Evolutionary conservation across 1,284 basidiomycete genomes (phyloP).

Genomic region (Boletus sp.): DNA sequence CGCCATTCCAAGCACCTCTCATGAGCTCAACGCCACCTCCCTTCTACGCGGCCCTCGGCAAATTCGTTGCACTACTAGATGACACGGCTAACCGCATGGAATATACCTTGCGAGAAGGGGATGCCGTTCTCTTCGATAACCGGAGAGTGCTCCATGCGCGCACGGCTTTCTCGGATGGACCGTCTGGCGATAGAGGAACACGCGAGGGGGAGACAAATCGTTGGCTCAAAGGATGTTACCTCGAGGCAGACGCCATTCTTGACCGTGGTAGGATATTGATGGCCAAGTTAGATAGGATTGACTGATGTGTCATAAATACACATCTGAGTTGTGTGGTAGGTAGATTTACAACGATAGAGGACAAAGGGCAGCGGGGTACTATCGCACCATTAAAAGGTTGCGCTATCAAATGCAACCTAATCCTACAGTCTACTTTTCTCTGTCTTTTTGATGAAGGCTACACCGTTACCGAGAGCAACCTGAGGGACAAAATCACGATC

Average conservation of each 20-base stretch:
- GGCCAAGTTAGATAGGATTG: slow-evolving; percentile 14
- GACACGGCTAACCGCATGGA: slow-evolving; percentile 53
- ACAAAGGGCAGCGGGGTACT: not conserved
- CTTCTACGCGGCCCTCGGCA: slow-evolving; percentile 65
- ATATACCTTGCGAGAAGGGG: slow-evolving; percentile 77
- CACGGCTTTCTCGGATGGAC: slow-evolving; percentile 65
- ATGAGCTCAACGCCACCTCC: slow-evolving; percentile 43
- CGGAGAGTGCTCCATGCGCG: slow-evolving; percentile 88
- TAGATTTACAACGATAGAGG: slow-evolving; percentile 1
- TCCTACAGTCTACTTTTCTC: slow-evolving; percentile 51
- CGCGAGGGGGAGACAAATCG: slow-evolving; percentile 44
- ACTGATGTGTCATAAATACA: not conserved
- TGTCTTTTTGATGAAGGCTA: slow-evolving; percentile 55
- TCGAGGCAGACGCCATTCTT: slow-evolving; percentile 65
- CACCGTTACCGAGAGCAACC: slow-evolving; percentile 52
- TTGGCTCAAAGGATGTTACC: slow-evolving; percentile 74
- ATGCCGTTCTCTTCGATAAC: slow-evolving; percentile 92
- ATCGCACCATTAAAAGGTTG: not conserved
- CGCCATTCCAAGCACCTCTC: slow-evolving; percentile 90
- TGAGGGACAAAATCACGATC: slow-evolving; percentile 20
- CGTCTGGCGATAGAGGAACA: slow-evolving; percentile 9
- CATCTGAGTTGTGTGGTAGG: not conserved
- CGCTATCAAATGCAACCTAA: not conserved
- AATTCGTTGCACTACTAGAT: slow-evolving; percentile 64
- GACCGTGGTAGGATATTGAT: slow-evolving; percentile 44